phyloP scores from a whole-genome alignment of 2,329 filamentous ascomycete species.

The Fonsecaea multimorphosa region DNA sequence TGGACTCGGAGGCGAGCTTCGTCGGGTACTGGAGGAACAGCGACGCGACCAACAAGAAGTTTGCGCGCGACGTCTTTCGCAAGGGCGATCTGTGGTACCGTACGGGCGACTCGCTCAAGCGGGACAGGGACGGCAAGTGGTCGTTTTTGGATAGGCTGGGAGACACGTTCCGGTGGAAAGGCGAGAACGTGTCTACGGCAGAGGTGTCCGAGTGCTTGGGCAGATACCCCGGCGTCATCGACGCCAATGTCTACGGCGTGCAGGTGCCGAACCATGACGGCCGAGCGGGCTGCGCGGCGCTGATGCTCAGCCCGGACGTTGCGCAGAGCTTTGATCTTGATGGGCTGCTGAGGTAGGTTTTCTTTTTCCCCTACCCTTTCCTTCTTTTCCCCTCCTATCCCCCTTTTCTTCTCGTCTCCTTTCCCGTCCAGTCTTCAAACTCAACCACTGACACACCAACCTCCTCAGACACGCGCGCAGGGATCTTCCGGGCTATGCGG shows the following conservation, averaged over 20 bases:
- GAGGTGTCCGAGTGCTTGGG: conserved; percentile 80
- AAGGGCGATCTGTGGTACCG: conserved; percentile 83
- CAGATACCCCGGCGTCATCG: conserved; percentile 67
- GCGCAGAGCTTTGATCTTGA: conserved; percentile 62
- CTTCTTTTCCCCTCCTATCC: too few species aligned
- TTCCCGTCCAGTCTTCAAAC: too few species aligned
- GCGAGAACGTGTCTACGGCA: conserved; percentile 79
- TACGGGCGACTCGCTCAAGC: conserved; percentile 77
- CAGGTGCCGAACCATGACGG: conserved; percentile 80
- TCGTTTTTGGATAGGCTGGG: conserved; percentile 74
- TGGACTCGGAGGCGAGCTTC: conserved; percentile 68
- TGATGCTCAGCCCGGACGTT: conserved; percentile 59
- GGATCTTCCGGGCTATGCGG: conserved; percentile 72
- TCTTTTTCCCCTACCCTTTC: too few species aligned
- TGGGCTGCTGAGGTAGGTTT: conserved; percentile 63
- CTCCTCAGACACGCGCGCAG: conserved; percentile 48
- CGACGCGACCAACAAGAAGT: conserved; percentile 72
- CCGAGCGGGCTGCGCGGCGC: conserved; percentile 78
- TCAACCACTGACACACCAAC: too few species aligned
- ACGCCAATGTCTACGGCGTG: conserved; percentile 87
- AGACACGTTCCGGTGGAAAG: conserved; percentile 66
- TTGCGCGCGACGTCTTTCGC: conserved; percentile 72
- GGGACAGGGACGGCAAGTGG: conserved; percentile 71
- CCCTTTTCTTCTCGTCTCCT: too few species aligned
- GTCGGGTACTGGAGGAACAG: conserved; percentile 81